Evolutionary conservation across 2,329 filamentous ascomycete species (phyloP).

Genomic region (Talaromyces islandicus): DNA sequence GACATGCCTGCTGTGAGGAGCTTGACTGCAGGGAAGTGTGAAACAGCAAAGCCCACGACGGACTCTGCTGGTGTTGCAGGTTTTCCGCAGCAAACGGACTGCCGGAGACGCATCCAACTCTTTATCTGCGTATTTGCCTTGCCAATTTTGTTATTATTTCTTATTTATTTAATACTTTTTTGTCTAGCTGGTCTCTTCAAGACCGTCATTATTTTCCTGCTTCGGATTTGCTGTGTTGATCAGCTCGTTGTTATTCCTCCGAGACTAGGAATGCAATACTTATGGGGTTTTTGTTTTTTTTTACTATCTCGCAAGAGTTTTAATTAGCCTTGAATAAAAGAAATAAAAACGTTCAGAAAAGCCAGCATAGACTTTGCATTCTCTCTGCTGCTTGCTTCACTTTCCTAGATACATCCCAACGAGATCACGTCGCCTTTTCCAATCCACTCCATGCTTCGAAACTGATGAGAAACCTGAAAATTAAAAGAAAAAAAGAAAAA

Average conservation of each 20-base stretch:
- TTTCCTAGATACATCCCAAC: background rate
- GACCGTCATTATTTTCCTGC: background rate
- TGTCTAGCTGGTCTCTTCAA: background rate
- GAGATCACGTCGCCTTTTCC: background rate
- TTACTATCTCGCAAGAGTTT: background rate
- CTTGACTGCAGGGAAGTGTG: background rate
- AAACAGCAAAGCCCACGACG: background rate
- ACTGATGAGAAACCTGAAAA: background rate
- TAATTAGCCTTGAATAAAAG: background rate
- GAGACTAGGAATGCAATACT: no score
- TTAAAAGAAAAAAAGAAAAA: no score
- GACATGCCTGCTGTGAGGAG: background rate
- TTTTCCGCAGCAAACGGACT: background rate
- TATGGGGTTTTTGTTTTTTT: no score
- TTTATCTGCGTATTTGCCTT: background rate
- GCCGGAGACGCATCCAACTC: background rate
- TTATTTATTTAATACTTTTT: no score
- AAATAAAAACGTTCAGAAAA: background rate
- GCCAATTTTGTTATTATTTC: no score
- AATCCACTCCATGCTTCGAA: background rate
- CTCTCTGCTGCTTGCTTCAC: background rate
- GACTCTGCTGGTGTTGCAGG: background rate
- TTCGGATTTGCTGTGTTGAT: background rate
- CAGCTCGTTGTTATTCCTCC: background rate
- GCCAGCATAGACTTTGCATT: background rate